Evolutionary conservation across 345 rosid species (phyloP), one percentile per base, ranked within the genome.

Genomic region (Ceriops zippeliana): DNA sequence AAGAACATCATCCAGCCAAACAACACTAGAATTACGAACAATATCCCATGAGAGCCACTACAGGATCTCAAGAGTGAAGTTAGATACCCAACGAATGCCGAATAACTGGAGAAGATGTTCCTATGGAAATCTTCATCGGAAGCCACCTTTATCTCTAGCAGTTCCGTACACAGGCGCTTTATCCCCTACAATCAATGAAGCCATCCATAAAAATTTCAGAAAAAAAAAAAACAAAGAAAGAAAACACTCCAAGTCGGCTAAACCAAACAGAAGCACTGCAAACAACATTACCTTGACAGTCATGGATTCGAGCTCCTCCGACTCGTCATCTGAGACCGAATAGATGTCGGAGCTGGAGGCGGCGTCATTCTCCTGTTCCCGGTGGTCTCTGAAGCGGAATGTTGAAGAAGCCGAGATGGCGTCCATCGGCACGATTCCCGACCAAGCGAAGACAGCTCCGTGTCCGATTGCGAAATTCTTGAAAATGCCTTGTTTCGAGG

Each of bases 81-180:
- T 1, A 47, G 8, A 46, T 80, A 84, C 93, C 89, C 85, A 37
- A 83, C 53, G 66, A 88, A 86, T 42, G 82, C 69, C 0, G 81
- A 70, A 74, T 79, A 84, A 65, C 82, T 82, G 51, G 79, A 58
- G 51, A 77, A 76, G 42, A 84, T 73, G 49, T 74, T 84, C 65
- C 63, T 58, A 63, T 77, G 81, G 69, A 88, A 86, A 68, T 86
- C 90, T 76, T 82, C 87, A 63, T 83, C 86, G 0, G 90, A 88
- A 46, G 77, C 81, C 35, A 52, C 86, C 83, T 86, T 84, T 21
- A 83, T 74, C 80, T 86, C 90, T 17, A 84, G 58, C 21, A 86
- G 73, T 73, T 88, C 93, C 30, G 80, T 81, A 62, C 85, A 82
- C 35, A 86, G 85, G 69, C 79, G 84, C 31, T 75, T 80, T 54